These are phyloP conservation scores for Fusarium sp. DNA, from an alignment of 2,329 filamentous ascomycete species.

Conservation along the genomic window DNA sequence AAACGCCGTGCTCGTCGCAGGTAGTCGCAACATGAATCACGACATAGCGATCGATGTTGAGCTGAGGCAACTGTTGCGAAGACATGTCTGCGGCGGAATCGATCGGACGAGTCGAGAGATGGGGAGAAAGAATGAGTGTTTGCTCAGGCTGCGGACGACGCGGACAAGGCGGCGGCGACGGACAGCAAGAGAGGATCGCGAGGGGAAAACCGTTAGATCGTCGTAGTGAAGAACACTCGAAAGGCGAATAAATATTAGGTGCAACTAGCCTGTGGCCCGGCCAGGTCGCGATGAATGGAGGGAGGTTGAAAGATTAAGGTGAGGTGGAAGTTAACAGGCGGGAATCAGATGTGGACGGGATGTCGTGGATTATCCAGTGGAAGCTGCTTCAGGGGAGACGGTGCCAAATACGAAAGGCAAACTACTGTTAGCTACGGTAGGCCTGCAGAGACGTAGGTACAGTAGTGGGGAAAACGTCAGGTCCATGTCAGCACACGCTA, in stretches of 20 bases:
- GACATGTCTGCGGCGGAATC: conserved; percentile 49
- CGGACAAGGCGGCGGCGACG: conserved; percentile 27
- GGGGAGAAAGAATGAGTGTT: conserved; percentile 29
- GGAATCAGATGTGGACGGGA: conserved; percentile 21
- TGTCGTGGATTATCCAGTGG: conserved; percentile 34
- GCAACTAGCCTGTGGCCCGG: conserved; percentile 52
- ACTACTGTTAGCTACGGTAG: neutral
- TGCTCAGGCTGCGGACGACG: conserved; percentile 24
- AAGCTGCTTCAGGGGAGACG: conserved; percentile 38
- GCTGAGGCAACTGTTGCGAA: conserved; percentile 59
- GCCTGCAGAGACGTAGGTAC: conserved; percentile 10
- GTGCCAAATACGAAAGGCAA: conserved; percentile 36
- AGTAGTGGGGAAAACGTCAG: conserved; percentile 34
- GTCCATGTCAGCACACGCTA: conserved; percentile 31
- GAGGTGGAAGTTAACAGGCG: conserved; percentile 37
- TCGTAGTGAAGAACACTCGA: conserved; percentile 37
- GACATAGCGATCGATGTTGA: conserved; percentile 92
- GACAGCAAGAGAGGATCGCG: conserved; percentile 21
- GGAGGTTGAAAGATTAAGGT: conserved; percentile 37
- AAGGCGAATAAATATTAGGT: conserved; percentile 34
- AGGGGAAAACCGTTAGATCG: conserved; percentile 20
- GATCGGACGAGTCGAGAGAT: conserved; percentile 36
- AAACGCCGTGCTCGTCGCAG: conserved; percentile 98
- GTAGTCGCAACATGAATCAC: conserved; percentile 99
- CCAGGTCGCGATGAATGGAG: conserved; percentile 46